Evolutionary conservation across 2,329 filamentous ascomycete genomes (phyloP).

Genomic region (Venturia oleaginea): DNA sequence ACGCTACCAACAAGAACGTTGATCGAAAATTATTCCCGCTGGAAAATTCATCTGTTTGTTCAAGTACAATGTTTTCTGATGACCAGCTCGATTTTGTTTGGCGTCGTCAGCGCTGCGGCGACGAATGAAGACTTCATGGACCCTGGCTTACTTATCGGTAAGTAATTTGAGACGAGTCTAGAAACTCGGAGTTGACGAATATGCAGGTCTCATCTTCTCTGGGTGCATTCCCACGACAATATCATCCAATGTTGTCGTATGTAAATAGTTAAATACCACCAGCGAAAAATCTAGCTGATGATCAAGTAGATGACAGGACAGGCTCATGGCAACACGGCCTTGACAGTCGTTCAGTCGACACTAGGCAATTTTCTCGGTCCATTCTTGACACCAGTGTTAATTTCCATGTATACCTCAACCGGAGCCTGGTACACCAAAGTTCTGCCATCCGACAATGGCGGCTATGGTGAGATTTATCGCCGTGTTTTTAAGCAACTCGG

Average conservation of each 20-base stretch:
- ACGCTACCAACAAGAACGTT: conserved; percentile 57
- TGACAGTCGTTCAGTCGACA: conserved; percentile 52
- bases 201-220: conserved; percentile 23
- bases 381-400: conserved; percentile 56
- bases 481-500: conserved; percentile 61
- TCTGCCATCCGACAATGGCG: conserved; percentile 45
- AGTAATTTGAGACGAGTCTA: conserved; percentile 40
- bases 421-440: conserved; percentile 45
- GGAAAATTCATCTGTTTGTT: conserved; percentile 58
- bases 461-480: conserved; percentile 53
- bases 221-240: conserved; percentile 66
- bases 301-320: conserved; percentile 50
- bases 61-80: conserved; percentile 60
- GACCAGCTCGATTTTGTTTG: conserved; percentile 54
- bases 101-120: conserved; percentile 43
- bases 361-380: conserved; percentile 61
- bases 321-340: conserved; percentile 51
- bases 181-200: background rate
- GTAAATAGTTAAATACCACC: background rate
- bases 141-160: conserved; percentile 55
- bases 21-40: conserved; percentile 52
- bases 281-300: background rate
- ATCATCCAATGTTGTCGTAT: conserved; percentile 57
- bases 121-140: conserved; percentile 47
- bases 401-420: conserved; percentile 51